Conservation (phyloP, 2,329 filamentous ascomycete species). For the Apiospora saccharicola region DNA sequence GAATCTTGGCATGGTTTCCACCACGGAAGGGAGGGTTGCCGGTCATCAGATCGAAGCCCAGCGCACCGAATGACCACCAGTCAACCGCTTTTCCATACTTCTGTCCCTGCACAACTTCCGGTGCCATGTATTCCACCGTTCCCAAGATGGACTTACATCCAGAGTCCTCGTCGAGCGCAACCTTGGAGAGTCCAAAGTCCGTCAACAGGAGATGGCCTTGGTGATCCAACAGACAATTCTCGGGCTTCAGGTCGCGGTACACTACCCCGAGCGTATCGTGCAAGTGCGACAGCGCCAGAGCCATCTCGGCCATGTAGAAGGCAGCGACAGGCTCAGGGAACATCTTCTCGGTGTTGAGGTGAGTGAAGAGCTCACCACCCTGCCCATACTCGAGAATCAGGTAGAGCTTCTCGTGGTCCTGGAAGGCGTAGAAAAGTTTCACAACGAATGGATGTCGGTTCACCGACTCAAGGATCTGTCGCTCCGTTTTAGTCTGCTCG, state of each 20-base stretch:
- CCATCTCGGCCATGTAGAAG: slow-evolving; percentile 99
- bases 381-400: slow-evolving; percentile 97
- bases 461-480: slow-evolving; percentile 92
- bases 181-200: slow-evolving; percentile 96
- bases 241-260: slow-evolving; percentile 96
- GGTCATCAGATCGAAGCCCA: slow-evolving; percentile 92
- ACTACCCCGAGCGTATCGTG: slow-evolving; percentile 93
- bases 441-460: slow-evolving; percentile 98
- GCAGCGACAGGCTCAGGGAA: slow-evolving; percentile 88
- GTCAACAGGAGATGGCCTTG: slow-evolving; percentile 94
- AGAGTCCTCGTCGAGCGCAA: slow-evolving; percentile 74
- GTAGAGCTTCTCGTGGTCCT: slow-evolving; percentile 97
- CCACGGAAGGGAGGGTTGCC: slow-evolving; percentile 91
- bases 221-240: slow-evolving; percentile 92
- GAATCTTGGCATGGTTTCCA: slow-evolving; percentile 91
- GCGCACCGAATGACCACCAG: slow-evolving; percentile 97
- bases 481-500: slow-evolving; percentile 97
- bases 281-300: slow-evolving; percentile 90
- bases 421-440: slow-evolving; percentile 97
- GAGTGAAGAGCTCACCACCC: slow-evolving; percentile 96
- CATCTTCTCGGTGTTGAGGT: slow-evolving; percentile 92
- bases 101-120: slow-evolving; percentile 87
- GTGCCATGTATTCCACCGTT: slow-evolving; percentile 98
- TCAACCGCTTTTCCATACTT: slow-evolving; percentile 95
- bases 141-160: slow-evolving; percentile 90